Conservation (phyloP, 371 early-diverging fungal genomes). For the Encephalitozoon intestinalis region DNA sequence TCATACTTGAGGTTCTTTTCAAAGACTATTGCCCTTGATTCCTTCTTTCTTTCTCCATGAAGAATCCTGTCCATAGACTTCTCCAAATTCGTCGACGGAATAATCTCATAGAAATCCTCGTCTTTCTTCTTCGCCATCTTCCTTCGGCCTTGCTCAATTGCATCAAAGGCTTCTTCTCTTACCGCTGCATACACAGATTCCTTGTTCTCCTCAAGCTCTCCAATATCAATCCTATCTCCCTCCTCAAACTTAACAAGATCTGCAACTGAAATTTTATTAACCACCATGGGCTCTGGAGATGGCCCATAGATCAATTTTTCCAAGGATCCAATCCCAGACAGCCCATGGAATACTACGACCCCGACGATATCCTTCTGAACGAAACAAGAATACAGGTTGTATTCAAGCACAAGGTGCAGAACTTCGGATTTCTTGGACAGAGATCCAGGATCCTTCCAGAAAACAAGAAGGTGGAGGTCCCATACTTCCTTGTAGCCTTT, state of each 20-base stretch:
- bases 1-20: conserved; percentile 21
- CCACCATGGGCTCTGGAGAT: not conserved
- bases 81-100: conserved; percentile 44
- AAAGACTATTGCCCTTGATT: conserved; percentile 19
- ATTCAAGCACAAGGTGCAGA: conserved; percentile 18
- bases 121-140: not conserved
- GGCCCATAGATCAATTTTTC: not conserved
- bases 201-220: not conserved
- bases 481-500: conserved; percentile 30
- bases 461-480: conserved; percentile 12
- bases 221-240: not conserved
- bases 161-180: not conserved
- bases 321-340: not conserved
- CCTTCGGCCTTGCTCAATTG: not conserved
- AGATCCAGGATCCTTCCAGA: not conserved
- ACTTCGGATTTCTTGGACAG: conserved; percentile 15
- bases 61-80: conserved; percentile 21
- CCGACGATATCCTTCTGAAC: conserved; percentile 7
- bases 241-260: not conserved
- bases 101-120: conserved; percentile 19
- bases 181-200: not conserved
- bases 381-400: conserved; percentile 14
- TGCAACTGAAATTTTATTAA: not conserved
- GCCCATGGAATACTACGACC: conserved; percentile 15
- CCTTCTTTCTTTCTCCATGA: not conserved